Percentiles rank a stretch among this genome's conserved stretches.
These are phyloP conservation scores for Melastoma candidum DNA, from an alignment of 441 rosid species.

Conservation along the genomic window DNA sequence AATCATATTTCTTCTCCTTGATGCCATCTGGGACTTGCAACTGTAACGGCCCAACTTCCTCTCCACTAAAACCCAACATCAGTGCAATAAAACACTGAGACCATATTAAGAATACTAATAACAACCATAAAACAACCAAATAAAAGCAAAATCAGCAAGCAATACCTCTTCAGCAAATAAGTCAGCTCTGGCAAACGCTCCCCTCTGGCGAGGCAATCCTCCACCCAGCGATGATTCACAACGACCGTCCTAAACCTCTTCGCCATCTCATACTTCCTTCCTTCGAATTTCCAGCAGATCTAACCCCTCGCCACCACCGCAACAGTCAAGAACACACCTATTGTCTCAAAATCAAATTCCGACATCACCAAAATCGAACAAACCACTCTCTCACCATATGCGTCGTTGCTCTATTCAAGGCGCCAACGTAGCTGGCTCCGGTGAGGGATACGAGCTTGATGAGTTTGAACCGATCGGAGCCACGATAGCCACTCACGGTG, in stretches of 20 bases:
- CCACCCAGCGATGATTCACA: conserved; percentile 83
- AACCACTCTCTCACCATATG: conserved; percentile 43
- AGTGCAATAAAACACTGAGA: background rate
- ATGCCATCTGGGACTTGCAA: conserved; percentile 29
- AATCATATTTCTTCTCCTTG: conserved; percentile 22
- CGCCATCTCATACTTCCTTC: conserved; percentile 59
- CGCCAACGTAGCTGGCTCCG: conserved; percentile 79
- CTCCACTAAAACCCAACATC: conserved; percentile 41
- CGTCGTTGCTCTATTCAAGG: conserved; percentile 54
- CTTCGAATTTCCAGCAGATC: conserved; percentile 86
- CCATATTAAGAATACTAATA: background rate
- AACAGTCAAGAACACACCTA: background rate
- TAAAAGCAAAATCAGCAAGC: background rate
- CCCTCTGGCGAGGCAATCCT: conserved; percentile 64
- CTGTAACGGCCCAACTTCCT: conserved; percentile 52
- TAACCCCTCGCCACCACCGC: conserved; percentile 13
- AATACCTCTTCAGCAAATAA: conserved; percentile 50
- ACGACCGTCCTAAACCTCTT: conserved; percentile 38
- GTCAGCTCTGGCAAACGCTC: conserved; percentile 53
- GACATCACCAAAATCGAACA: conserved; percentile 5
- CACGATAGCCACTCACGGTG: conserved; percentile 82
- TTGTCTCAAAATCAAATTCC: background rate
- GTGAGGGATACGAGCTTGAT: conserved; percentile 59
- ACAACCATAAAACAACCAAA: background rate
- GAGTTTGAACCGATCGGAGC: conserved; percentile 66